Evolutionary conservation across 176 grass and related monocot species (phyloP), one percentile per base, ranked within the genome.

Genomic region (Cenchrus fungigraminus): DNA sequence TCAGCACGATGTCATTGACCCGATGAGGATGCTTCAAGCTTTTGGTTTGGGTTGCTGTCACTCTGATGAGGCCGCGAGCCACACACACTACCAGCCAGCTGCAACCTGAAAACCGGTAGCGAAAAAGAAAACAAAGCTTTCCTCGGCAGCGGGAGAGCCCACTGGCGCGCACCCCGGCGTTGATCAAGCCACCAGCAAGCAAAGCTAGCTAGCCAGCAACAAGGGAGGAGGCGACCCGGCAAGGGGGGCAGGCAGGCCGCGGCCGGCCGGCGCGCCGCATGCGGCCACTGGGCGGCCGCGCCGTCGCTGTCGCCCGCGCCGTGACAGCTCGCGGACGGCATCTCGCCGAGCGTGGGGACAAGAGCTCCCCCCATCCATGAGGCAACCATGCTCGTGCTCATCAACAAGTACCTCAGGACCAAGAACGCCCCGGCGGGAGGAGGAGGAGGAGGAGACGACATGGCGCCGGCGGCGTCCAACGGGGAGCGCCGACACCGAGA

Each of bases 311-410:
- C 79, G 45, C 52, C 12, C 50, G 60, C 22, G 28, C 9, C 12
- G 43, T 15, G 12, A 13, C 52, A 54, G 52, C 40, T 52, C 74
- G 4, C 28, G 45, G 51, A 34, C 84, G 50, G 66, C 79, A 45
- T 9, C 51, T 65, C 79, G 20, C 79, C 72, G 45, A 54, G 71
- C 64, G 50, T 22, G 49, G 49, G 49, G 49, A 12, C 49, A 51
- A 51, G 49, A 51, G 49, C 9, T 51, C 57, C 32, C 16, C 82
- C 80, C 22, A 65, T 71, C 78, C 71, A 95, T 91, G 92, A 91
- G 79, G 80, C 79, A 79, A 42, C 86, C 87, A 95, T 95, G 95
- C 84, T 95, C 83, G 45, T 91, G 45, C 81, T 94, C 84, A 85
- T 97, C 87, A 88, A 51, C 78, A 92, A 89, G 62, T 91, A 91